Conservation (phyloP, 2,329 filamentous ascomycete species). For the Alternaria hordeiaustralica region DNA sequence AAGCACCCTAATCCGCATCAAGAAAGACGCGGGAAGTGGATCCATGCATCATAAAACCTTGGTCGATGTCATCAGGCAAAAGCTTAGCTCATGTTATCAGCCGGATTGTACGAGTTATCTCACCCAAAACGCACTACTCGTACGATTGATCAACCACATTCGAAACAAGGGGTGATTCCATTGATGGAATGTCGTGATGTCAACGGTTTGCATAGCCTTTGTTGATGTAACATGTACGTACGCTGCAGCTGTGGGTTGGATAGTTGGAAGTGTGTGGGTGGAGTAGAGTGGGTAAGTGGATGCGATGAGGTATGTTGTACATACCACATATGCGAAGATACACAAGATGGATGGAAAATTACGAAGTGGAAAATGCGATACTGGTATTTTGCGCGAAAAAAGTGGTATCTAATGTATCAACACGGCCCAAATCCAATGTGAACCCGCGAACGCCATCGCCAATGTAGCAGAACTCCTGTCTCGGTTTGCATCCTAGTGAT, state of each 20-base stretch:
- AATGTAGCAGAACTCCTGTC: not conserved
- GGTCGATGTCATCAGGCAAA: constrained; percentile 11
- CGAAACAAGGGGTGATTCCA: not conserved
- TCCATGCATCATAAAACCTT: constrained; percentile 3
- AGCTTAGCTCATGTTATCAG: not conserved
- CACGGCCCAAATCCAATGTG: not conserved
- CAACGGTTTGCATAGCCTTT: not conserved
- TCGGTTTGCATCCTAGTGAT: constrained; percentile 5
- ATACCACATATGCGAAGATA: not conserved
- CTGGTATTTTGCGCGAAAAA: constrained; percentile 6
- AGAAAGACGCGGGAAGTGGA: not conserved
- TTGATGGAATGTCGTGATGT: not conserved
- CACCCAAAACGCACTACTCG: not conserved
- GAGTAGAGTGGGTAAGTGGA: not conserved
- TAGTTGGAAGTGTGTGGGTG: not conserved
- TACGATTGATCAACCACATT: not conserved
- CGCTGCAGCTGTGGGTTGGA: not conserved
- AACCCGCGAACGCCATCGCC: constrained; percentile 12
- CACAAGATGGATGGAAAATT: not conserved
- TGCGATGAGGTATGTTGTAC: not conserved
- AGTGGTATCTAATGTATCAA: constrained; percentile 14
- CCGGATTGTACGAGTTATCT: not conserved
- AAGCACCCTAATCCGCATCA: not conserved
- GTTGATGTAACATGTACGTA: not conserved
- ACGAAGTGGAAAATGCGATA: not conserved